Base-by-base conservation (phyloP, 345 rosid species). In the Heritiera littoralis region DNA sequence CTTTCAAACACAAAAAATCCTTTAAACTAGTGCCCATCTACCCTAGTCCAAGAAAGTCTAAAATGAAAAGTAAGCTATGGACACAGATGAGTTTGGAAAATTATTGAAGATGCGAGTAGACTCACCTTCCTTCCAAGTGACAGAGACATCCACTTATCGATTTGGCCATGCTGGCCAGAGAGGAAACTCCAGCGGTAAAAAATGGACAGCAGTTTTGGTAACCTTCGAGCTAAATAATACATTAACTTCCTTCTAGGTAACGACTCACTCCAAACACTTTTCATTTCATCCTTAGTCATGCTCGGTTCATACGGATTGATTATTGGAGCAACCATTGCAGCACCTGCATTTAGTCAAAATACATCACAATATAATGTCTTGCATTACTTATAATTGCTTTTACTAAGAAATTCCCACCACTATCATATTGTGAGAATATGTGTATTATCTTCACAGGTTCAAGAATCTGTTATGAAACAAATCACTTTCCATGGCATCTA, bases 271-370 rank as follows among this genome's bases (percentile, higher is more conserved):
- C 99, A 96, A 4, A 90, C 87, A 86, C 86, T 86, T 38, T 77
- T 70, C 80, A 79, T 83, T 85, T 96, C 99, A 80, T 96, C 97
- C 82, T 89, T 93, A 28, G 87, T 82, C 95, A 96, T 83, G 90
- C 93, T 86, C 65, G 88, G 84, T 51, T 91, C 98, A 72, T 92
- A 96, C 49, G 99, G 98, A 89, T 88, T 92, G 55, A 91, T 82
- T 85, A 92, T 65, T 49, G 98, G 93, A 48, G 95, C 88, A 79
- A 96, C 23, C 86, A 96, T 78, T 46, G 93, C 94, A 71, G 90
- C 97, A 70, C 98, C 99, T 96, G 90, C 77, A 84, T 74, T 74
- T 49, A 83, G 58, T n/a, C 18, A 66, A 81, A 72, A 51, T 32
- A 17, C 23, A 75, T 56, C 49, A 73, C 43, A 35, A 54, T 30